Evolutionary conservation across 768 basidiomycete species (phyloP), one percentile per base, ranked within the genome.

Genomic region (Lanmaoa pseudosensibilis): DNA sequence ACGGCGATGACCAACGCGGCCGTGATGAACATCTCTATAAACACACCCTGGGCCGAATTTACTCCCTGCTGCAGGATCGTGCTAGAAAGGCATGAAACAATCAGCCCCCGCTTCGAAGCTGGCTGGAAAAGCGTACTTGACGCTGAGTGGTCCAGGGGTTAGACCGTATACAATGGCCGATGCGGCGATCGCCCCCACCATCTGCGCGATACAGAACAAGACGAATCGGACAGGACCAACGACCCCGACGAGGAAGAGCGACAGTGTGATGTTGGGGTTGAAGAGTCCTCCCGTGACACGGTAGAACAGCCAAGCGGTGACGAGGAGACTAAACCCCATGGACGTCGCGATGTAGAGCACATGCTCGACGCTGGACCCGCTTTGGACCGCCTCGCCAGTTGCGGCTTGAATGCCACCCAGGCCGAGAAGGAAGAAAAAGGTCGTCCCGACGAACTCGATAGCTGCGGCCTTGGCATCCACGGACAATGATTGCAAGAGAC

Each of bases 21-120:
- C 15, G 86, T 87, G 60, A 83, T 79, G 69, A 88, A 87, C 80
- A 86, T 84, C 67, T 88, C 86, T 57, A 88, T 86, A 68, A 87
- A 88, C 18, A 86, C 78, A 12, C 76, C 85, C 67, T 88, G 84
- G 1, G 82, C 77, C 4, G 68, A 57, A 69, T 78, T 87, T 56
- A 81, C 69, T 5, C 77, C 79, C 19, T 69, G 64, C 10, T 74
- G 73, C 34, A 83, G 73, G 60, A 69, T 68, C 10, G 82, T 83
- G 60, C 85, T 87, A 56, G 13, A 56, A 50, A 50, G 7, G 5
- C n/a, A 27, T 5, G 13, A 44, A 45, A 50, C 56, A 57, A 52
- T 59, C 54, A 43, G 53, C 19, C 23, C 12, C 3, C 46, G 19
- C 15, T n/a, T 30, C n/a, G 16, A 18, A 41, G n/a, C 39, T 12